Evolutionary conservation across 495 filamentous ascomycete species (phyloP), one percentile per base, ranked within the genome.

Genomic region (Recurvomyces mirabilis): DNA sequence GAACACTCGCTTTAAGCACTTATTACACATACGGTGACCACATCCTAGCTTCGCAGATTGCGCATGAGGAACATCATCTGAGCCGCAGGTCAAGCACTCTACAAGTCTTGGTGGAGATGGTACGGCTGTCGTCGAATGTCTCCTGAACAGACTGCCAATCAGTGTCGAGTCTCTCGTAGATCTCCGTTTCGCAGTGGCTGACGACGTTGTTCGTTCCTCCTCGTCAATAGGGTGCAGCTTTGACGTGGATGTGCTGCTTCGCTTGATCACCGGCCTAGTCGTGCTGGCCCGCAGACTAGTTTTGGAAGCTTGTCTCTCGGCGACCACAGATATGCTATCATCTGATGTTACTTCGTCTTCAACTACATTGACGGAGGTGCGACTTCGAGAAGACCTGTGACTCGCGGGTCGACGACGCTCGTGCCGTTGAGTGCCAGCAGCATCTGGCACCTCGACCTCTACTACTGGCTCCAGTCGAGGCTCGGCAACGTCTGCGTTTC

Each of bases 1-100:
- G 60, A 91, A 93, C 49, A 77, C 71, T 15, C 77, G 73, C 54
- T 73, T 75, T 18, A 93, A 65, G 61, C 85, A 93, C 9, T 70
- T 54, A 42, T 80, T 65, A 59, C 85, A 93, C 80, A 84, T 87
- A 31, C 74, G 73, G 56, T 93, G 85, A 19, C 72, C 72, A 56
- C 85, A 93, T 44, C 73, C 69, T 30, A 88, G 72, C 52, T 80
- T 81, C 15, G 75, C 78, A 17, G 75, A 71, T 60, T 77, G 72
- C 38, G 67, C 65, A 30, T 66, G 53, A 1, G 76, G 73, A 3
- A 77, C 56, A 43, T 78, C 74, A 38, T 80, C 72, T 25, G 76
- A 71, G 53, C 77, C 59, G 61, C 84, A 91, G 19, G 71, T 74
- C 14, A 86, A 59, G 45, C 84, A 89, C 55, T 78, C 69, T 23